Evolutionary conservation across 2,329 filamentous ascomycete species (phyloP).

Genomic region (Coleophoma cylindrospora): DNA sequence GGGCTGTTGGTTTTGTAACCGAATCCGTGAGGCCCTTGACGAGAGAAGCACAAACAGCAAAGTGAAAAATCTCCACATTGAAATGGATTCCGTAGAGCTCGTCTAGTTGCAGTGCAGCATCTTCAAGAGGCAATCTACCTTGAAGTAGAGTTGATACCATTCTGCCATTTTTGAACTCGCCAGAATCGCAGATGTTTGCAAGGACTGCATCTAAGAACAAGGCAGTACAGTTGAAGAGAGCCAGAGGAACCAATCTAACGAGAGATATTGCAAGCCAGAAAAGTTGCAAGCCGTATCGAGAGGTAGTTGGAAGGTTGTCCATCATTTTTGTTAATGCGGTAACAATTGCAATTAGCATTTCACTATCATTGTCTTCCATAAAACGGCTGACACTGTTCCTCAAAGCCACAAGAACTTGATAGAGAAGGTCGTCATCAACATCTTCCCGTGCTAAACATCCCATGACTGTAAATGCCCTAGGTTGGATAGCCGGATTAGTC

Average conservation of each 20-base stretch:
- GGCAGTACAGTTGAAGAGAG: slow-evolving; percentile 61
- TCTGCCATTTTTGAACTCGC: slow-evolving; percentile 52
- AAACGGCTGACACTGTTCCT: slow-evolving; percentile 61
- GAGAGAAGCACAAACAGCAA: slow-evolving; percentile 59
- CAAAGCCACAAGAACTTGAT: slow-evolving; percentile 65
- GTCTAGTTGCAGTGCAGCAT: slow-evolving; percentile 57
- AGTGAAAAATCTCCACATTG: slow-evolving; percentile 59
- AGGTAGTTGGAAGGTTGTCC: slow-evolving; percentile 60
- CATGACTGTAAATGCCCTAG: slow-evolving; percentile 66
- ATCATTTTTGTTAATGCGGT: slow-evolving; percentile 68
- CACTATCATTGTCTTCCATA: slow-evolving; percentile 57
- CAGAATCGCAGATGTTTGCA: slow-evolving; percentile 56
- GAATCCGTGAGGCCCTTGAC: slow-evolving; percentile 60
- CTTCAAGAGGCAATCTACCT: slow-evolving; percentile 54
- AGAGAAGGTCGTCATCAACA: slow-evolving; percentile 66
- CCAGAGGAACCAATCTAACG: slow-evolving; percentile 56
- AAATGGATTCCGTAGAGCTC: slow-evolving; percentile 64
- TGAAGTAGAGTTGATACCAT: slow-evolving; percentile 58
- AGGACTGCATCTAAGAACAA: slow-evolving; percentile 61
- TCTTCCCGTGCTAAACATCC: slow-evolving; percentile 66
- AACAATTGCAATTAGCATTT: slow-evolving; percentile 65
- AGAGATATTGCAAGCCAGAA: slow-evolving; percentile 68
- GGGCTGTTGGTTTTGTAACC: slow-evolving; percentile 51
- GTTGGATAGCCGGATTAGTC: slow-evolving; percentile 67
- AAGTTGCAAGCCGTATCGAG: slow-evolving; percentile 62